Evolutionary conservation across 371 early-diverging fungal genomes (phyloP), one percentile per base, ranked within the genome.

Genomic region (Syncephalastrum sp.): DNA sequence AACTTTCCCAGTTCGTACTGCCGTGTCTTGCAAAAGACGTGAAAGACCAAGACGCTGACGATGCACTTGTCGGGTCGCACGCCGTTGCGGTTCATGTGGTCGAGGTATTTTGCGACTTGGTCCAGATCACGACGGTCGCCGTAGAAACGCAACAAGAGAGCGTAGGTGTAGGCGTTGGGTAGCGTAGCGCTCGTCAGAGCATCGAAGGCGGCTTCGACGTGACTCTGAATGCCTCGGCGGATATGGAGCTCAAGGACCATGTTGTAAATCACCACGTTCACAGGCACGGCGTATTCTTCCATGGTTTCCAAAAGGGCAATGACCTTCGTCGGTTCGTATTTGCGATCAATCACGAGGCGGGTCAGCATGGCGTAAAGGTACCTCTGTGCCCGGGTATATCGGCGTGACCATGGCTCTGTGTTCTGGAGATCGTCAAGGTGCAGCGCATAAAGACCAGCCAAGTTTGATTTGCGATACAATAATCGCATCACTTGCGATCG

Each of bases 341-440:
- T 29, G 25, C 52, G 46, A 21, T 41, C 19, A 27, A 53, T 49
- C 38, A 57, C 24, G n/a, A 60, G 53, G 1, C 57, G 46, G 47
- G 60, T 54, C 29, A 65, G 19, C 57, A 60, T 65, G 8, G 61
- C 54, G 19, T 57, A 57, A 10, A 65, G 52, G 47, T 65, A 60
- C 19, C 56, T 24, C 50, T 60, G 42, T 15, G 53, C 29, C 16
- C 60, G 65, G 7, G 47, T 14, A 29, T 33, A 45, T 16, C 65
- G 53, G n/a, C 42, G 47, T 1, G 65, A 60, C 29, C 48, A 48
- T n/a, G 47, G 46, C 16, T 41, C 19, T 24, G 50, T 19, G 25
- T 38, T 46, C 10, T 53, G 29, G 24, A 65, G 54, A 61, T 60
- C 57, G 57, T 60, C 61, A 10, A 33, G 38, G 45, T 65, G 65